A percentile compares a stretch with the other conserved stretches of the same genome.
phyloP scores from a whole-genome alignment of 164 flowering plant genomes.

The Berberis vulgaris region DNA sequence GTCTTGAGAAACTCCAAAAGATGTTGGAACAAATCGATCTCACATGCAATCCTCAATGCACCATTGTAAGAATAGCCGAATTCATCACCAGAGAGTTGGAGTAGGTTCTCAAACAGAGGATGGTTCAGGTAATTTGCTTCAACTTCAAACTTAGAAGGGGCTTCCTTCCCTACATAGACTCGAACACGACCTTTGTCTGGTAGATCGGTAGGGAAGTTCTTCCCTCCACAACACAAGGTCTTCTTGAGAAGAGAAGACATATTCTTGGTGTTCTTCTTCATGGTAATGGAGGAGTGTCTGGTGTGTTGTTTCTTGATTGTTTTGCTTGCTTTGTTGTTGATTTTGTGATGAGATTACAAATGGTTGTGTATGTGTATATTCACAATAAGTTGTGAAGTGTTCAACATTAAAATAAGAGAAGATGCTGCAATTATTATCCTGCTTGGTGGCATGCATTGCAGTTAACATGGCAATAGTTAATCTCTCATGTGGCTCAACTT shows the following conservation, averaged over 20 bases:
- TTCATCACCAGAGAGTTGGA: conserved; percentile 27
- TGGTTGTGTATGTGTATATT: background rate
- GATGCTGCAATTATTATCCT: background rate
- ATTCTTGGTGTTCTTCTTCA: background rate
- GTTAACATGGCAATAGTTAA: background rate
- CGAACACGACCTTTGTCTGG: conserved; percentile 21
- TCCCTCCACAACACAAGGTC: conserved; percentile 22
- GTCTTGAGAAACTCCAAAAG: conserved; percentile 23
- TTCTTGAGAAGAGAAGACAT: conserved; percentile 20
- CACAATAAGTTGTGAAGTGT: background rate
- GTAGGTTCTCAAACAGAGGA: conserved; percentile 26
- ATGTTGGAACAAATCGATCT: conserved; percentile 22
- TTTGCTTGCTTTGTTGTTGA: background rate
- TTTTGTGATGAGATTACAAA: background rate
- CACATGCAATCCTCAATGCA: conserved; percentile 34
- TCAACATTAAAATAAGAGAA: background rate
- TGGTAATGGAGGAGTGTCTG: too few species aligned
- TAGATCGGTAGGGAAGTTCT: conserved; percentile 14
- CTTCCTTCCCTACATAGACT: conserved; percentile 27
- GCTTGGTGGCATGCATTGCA: background rate
- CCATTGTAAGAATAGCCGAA: conserved; percentile 32
- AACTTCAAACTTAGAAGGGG: conserved; percentile 22
- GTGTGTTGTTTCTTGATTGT: background rate
- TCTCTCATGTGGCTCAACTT: background rate
- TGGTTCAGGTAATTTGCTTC: conserved; percentile 34